A percentile compares a stretch with the other conserved stretches of the same genome.
Evolutionary conservation across 805 yeast species (phyloP).

Genomic region (Wickerhamiella bombiphila): DNA sequence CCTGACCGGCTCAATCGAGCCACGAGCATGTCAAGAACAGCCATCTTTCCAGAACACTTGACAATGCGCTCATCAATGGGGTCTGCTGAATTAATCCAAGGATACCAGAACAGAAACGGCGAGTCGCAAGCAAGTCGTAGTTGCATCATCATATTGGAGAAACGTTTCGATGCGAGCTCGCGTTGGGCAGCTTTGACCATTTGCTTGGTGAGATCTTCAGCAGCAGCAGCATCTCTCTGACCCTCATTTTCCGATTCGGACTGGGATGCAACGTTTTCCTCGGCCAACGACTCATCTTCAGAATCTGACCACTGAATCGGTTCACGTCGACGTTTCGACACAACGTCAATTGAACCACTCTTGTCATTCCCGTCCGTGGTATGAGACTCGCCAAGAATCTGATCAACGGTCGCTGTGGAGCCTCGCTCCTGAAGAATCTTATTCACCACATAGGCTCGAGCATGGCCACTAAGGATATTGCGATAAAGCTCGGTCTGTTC

Average conservation of each 20-base stretch:
- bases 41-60: conserved; percentile 58
- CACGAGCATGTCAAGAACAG: conserved; percentile 49
- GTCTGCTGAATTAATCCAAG: conserved; percentile 36
- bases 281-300: neutral
- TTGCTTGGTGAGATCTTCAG: neutral
- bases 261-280: neutral
- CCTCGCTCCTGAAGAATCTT: conserved; percentile 16
- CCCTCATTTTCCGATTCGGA: too few relatives aligned
- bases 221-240: neutral
- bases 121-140: conserved; percentile 73
- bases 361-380: too few relatives aligned
- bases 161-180: conserved; percentile 35
- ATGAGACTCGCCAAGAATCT: neutral
- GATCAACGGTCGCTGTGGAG: neutral
- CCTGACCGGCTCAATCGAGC: conserved; percentile 32
- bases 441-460: conserved; percentile 22
- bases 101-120: conserved; percentile 71
- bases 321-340: conserved; percentile 1
- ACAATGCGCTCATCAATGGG: conserved; percentile 31
- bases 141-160: conserved; percentile 69
- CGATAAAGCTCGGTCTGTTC: conserved; percentile 52
- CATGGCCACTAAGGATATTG: conserved; percentile 28
- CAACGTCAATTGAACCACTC: neutral
- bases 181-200: conserved; percentile 20
- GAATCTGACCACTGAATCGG: neutral